Conservation (phyloP, 179 eudicot species). For the Spergularia azorica region DNA sequence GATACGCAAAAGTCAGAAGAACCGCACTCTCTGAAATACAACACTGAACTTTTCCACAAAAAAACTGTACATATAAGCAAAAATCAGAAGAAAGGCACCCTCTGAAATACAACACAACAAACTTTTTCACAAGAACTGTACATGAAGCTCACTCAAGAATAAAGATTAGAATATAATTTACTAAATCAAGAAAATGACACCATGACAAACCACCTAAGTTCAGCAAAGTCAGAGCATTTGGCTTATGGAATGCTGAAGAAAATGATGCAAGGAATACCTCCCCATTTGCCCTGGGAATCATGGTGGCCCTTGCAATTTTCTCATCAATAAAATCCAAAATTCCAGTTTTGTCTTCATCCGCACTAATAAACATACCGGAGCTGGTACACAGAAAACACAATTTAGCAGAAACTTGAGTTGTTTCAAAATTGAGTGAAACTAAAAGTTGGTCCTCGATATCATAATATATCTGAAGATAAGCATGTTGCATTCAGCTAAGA, state of each 20-base stretch:
- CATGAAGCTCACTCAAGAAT: neutral
- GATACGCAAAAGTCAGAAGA: conserved; percentile 28
- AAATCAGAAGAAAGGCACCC: too few species aligned
- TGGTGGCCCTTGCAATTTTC: conserved; percentile 90
- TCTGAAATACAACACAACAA: neutral
- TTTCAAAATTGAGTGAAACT: neutral
- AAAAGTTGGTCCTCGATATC: conserved; percentile 8
- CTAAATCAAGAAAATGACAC: neutral
- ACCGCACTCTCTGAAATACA: neutral
- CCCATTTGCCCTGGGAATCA: conserved; percentile 84
- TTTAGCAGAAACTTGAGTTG: conserved; percentile 19
- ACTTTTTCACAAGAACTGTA: neutral
- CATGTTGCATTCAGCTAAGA: conserved; percentile 7
- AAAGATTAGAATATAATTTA: neutral
- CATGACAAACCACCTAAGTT: neutral
- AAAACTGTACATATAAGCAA: too few species aligned
- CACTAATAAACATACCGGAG: conserved; percentile 89
- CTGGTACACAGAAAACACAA: conserved; percentile 38
- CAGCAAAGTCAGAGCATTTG: conserved; percentile 16
- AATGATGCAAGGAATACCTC: conserved; percentile 55
- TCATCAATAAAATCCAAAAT: conserved; percentile 74
- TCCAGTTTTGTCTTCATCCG: conserved; percentile 91
- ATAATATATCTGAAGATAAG: neutral
- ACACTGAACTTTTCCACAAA: neutral
- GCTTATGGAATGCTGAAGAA: conserved; percentile 8